These are phyloP conservation scores for Microbotryum lychnidis-dioicae DNA, from an alignment of 1,284 basidiomycete species.

Conservation along the genomic window DNA sequence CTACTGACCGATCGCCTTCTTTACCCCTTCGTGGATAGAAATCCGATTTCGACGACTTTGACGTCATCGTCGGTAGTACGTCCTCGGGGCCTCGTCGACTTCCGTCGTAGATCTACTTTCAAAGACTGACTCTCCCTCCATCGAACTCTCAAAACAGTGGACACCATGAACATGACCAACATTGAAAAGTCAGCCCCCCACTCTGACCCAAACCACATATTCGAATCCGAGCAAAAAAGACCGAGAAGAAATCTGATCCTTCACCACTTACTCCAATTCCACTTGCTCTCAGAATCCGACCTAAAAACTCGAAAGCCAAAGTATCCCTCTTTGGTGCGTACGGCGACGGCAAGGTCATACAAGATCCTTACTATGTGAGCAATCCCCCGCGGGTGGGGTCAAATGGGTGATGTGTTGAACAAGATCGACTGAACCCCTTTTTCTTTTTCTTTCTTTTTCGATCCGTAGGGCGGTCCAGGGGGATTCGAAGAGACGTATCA, in stretches of 20 bases:
- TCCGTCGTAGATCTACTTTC: no score
- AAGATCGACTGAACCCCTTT: no score
- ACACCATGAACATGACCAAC: conserved; percentile 29
- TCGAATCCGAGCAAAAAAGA: no score
- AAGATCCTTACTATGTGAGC: conserved; percentile 31
- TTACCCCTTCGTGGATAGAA: conserved; percentile 2
- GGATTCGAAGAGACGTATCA: conserved; percentile 32
- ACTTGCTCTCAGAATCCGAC: not conserved
- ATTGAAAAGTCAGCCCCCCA: conserved; percentile 16
- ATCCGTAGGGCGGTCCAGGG: conserved; percentile 8
- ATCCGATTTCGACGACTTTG: conserved; percentile 30
- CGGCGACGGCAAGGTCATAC: conserved; percentile 27
- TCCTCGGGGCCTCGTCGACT: no score
- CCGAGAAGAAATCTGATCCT: not conserved
- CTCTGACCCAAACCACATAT: not conserved
- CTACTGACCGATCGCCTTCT: no score
- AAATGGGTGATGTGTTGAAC: no score
- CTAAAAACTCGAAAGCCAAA: conserved; percentile 20
- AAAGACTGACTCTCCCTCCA: no score
- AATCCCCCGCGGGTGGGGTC: no score
- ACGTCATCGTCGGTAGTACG: conserved; percentile 27
- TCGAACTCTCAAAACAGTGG: not conserved
- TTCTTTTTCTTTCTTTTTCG: not conserved
- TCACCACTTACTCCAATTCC: not conserved
- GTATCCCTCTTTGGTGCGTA: conserved; percentile 29